Conservation (phyloP, 2,329 filamentous ascomycete species). For the Epichloe uncinata region DNA sequence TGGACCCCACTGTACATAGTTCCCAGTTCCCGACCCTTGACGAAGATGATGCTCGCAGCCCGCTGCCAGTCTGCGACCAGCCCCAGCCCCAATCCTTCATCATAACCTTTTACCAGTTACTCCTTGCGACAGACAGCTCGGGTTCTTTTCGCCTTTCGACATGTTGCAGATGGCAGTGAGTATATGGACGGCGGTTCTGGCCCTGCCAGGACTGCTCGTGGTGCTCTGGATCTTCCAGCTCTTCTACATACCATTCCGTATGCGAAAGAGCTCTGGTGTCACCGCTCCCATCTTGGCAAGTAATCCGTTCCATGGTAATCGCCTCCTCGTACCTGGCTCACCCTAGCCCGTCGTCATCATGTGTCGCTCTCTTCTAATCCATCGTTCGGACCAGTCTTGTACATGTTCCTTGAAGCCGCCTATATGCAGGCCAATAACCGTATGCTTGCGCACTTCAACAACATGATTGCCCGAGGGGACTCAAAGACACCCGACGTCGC, state of each 20-base stretch:
- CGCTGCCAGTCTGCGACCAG: too few species aligned
- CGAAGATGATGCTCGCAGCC: too few species aligned
- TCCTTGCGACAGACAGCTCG: too few species aligned
- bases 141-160: too few species aligned
- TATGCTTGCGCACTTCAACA: not conserved
- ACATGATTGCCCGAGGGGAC: not conserved
- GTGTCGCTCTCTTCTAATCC: too few species aligned
- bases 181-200: constrained; percentile 1
- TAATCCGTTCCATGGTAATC: constrained; percentile 6
- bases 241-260: constrained; percentile 4
- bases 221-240: constrained; percentile 3
- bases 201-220: constrained; percentile 4
- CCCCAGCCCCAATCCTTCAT: too few species aligned
- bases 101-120: too few species aligned
- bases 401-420: constrained; percentile 4
- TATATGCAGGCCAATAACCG: constrained; percentile 3
- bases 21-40: too few species aligned
- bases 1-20: too few species aligned
- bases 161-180: too few species aligned
- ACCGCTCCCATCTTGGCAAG: constrained; percentile 4
- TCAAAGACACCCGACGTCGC: constrained; percentile 12
- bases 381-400: not conserved
- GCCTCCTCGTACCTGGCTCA: not conserved
- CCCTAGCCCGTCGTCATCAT: too few species aligned
- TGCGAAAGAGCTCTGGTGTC: constrained; percentile 6